phyloP scores from a whole-genome alignment of 2,329 filamentous ascomycete genomes.

The Epichloe gansuensis region DNA sequence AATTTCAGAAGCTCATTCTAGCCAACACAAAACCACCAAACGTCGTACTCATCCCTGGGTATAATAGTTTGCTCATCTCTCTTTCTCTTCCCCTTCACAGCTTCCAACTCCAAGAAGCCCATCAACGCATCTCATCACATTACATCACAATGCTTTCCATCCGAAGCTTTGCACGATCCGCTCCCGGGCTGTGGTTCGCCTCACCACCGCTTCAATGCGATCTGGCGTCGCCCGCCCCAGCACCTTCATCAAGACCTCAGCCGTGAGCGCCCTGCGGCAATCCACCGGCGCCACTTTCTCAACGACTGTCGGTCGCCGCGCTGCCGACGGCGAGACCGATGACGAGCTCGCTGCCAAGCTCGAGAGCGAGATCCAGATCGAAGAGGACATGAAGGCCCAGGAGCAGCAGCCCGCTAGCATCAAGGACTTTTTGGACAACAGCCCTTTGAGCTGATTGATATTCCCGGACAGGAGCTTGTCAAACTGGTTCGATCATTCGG shows the following conservation, averaged over 20 bases:
- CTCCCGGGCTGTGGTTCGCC: slow-evolving; percentile 51
- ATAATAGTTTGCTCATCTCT: too few relatives aligned
- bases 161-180: slow-evolving; percentile 51
- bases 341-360: slow-evolving; percentile 79
- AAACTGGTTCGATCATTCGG: slow-evolving; percentile 70
- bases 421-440: slow-evolving; percentile 79
- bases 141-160: slow-evolving; percentile 54
- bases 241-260: slow-evolving; percentile 33
- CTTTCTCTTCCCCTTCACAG: slow-evolving; percentile 7
- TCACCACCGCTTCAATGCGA: slow-evolving; percentile 39
- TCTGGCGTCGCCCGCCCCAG: slow-evolving; percentile 35
- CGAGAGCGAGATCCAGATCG: slow-evolving; percentile 69
- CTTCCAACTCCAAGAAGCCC: slow-evolving; percentile 1
- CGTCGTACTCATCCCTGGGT: background rate
- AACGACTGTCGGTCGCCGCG: slow-evolving; percentile 27
- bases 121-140: background rate
- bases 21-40: background rate
- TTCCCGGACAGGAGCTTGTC: slow-evolving; percentile 76
- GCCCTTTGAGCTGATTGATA: slow-evolving; percentile 73
- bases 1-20: background rate
- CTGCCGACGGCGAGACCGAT: slow-evolving; percentile 43
- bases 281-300: slow-evolving; percentile 36
- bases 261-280: slow-evolving; percentile 19
- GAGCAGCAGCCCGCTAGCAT: slow-evolving; percentile 64
- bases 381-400: slow-evolving; percentile 65